Percentiles rank a stretch among this genome's conserved stretches.
These are phyloP conservation scores for Castanea mollissima DNA, from an alignment of 306 rosid species.

Conservation along the genomic window DNA sequence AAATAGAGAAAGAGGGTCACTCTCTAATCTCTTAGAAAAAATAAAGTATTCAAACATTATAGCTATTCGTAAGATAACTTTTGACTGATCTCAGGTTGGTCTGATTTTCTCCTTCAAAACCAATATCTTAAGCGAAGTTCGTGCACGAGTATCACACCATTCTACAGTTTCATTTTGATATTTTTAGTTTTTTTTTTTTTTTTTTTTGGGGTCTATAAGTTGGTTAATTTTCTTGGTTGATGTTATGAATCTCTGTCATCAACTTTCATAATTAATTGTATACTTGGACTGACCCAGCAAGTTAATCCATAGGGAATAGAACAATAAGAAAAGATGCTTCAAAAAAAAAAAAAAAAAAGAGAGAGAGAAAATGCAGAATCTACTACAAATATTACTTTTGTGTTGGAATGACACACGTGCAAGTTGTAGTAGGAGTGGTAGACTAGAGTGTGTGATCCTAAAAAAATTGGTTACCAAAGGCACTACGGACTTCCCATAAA, in stretches of 20 bases:
- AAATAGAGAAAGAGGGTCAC: neutral
- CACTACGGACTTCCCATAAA: too few species aligned
- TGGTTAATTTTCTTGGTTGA: neutral
- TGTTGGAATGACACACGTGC: too few species aligned
- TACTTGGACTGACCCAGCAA: neutral
- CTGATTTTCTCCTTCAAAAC: neutral
- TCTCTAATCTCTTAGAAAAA: neutral
- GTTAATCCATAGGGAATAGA: neutral
- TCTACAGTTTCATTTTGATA: too few species aligned
- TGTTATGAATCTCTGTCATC: neutral
- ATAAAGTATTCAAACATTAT: slow-evolving; percentile 1
- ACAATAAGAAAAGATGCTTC: neutral
- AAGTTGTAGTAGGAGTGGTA: too few species aligned
- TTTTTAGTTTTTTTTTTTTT: too few species aligned
- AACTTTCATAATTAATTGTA: neutral
- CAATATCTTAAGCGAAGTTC: neutral
- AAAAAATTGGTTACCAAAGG: too few species aligned
- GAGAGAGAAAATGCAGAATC: too few species aligned
- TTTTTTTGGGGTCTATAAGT: too few species aligned
- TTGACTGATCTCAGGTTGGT: neutral
- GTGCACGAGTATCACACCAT: neutral
- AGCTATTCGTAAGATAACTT: neutral
- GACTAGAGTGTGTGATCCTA: too few species aligned
- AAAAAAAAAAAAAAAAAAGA: neutral
- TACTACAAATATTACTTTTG: too few species aligned